These are phyloP conservation scores for Spencermartinsiella europaea DNA, from an alignment of 805 yeast genomes.

Conservation along the genomic window DNA sequence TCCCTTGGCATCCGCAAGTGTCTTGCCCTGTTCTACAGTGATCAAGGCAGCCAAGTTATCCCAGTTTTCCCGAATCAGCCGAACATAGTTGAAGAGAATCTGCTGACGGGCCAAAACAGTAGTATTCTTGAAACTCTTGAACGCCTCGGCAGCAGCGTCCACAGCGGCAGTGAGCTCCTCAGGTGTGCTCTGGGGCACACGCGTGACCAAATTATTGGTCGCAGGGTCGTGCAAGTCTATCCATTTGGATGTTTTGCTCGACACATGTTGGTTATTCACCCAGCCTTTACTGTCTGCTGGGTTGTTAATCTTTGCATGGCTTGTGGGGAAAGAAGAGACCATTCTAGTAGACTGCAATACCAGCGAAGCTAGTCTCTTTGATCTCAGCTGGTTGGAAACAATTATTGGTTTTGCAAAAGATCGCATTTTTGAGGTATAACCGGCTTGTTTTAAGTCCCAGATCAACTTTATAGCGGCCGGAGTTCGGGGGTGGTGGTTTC, in stretches of 20 bases:
- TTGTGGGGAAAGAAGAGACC: constrained; percentile 3
- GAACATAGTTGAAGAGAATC: constrained; percentile 62
- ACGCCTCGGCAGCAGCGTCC: constrained; percentile 59
- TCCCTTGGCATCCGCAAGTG: constrained; percentile 69
- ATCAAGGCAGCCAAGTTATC: constrained; percentile 61
- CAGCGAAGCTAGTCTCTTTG: not conserved
- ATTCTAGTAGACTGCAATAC: not conserved
- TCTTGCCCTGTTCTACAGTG: constrained; percentile 71
- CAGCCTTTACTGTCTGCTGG: constrained; percentile 35
- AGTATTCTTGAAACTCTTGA: constrained; percentile 49
- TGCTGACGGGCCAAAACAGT: constrained; percentile 51
- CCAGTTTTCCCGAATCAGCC: constrained; percentile 57
- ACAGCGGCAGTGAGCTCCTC: constrained; percentile 63
- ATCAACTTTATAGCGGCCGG: no score
- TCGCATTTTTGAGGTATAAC: no score
- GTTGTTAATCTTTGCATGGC: constrained; percentile 27
- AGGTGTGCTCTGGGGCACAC: constrained; percentile 68
- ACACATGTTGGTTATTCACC: constrained; percentile 45
- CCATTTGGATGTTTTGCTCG: constrained; percentile 51
- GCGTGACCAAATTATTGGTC: constrained; percentile 57
- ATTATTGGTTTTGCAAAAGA: not conserved
- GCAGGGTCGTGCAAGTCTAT: constrained; percentile 73
- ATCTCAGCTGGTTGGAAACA: not conserved
- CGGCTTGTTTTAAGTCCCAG: no score
- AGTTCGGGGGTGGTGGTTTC: no score